These are phyloP conservation scores for Suaeda aralocaspica DNA, from an alignment of 148 eudicot species.

Conservation along the genomic window DNA sequence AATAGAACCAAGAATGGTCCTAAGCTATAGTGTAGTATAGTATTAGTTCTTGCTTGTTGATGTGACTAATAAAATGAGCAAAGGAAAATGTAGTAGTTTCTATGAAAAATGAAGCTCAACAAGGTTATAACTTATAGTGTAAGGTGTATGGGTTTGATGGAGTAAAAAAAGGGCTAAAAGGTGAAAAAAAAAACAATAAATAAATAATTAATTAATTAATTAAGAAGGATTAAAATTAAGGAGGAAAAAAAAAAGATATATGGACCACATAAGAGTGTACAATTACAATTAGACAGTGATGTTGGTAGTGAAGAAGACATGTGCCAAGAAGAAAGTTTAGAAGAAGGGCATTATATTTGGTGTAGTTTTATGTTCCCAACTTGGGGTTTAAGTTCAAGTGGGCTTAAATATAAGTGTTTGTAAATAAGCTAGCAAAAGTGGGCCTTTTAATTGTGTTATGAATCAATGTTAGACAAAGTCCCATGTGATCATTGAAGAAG, in stretches of 20 bases:
- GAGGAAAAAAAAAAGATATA: neutral
- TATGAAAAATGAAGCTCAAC: constrained; percentile 14
- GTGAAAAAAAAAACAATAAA: too few relatives aligned
- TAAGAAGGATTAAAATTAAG: neutral
- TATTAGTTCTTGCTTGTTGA: constrained; percentile 1
- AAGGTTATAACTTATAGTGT: constrained; percentile 3
- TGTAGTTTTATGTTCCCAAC: constrained; percentile 33
- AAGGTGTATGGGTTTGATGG: constrained; percentile 2
- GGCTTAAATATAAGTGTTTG: constrained; percentile 42
- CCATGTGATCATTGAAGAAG: constrained; percentile 46
- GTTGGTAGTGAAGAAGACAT: constrained; percentile 53
- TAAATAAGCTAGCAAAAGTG: constrained; percentile 44
- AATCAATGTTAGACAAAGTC: constrained; percentile 29
- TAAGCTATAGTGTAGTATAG: neutral
- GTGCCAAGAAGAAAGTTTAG: constrained; percentile 32
- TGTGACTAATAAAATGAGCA: neutral
- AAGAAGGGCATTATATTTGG: constrained; percentile 15
- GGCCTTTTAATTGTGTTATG: constrained; percentile 40
- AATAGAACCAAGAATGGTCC: neutral
- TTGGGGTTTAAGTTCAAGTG: constrained; percentile 44
- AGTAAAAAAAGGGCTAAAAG: neutral
- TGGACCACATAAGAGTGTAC: constrained; percentile 27
- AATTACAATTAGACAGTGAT: constrained; percentile 36
- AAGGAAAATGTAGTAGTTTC: neutral
- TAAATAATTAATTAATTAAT: too few relatives aligned